Percentiles rank a stretch among this genome's conserved stretches.
Conservation (phyloP, 768 basidiomycete species). For the Mycena galopus region DNA sequence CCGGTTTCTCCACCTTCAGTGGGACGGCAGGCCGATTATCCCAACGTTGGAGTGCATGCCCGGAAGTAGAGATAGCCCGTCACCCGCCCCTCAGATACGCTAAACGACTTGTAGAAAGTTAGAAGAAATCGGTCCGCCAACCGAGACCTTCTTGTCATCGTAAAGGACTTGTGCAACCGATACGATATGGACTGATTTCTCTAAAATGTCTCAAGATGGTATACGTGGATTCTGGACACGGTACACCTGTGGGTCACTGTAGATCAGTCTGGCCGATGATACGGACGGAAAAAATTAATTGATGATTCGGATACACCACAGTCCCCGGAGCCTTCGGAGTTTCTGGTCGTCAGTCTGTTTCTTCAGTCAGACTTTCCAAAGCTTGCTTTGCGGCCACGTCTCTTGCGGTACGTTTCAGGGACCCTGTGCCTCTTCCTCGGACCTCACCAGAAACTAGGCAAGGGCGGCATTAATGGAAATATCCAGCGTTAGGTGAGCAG, state of each 20-base stretch:
- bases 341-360: conserved; percentile 24
- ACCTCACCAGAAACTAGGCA: conserved; percentile 64
- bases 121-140: conserved; percentile 9
- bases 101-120: background rate
- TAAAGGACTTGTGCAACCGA: conserved; percentile 13
- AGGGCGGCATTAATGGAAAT: conserved; percentile 18
- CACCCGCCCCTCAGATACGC: background rate
- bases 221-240: conserved; percentile 7
- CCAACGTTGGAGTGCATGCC: conserved; percentile 5
- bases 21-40: background rate
- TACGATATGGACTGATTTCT: conserved; percentile 6
- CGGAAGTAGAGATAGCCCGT: background rate
- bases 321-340: conserved; percentile 3
- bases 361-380: conserved; percentile 51
- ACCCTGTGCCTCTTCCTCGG: conserved; percentile 63
- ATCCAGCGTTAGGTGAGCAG: conserved; percentile 9
- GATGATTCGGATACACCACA: conserved; percentile 26
- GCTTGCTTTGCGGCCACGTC: conserved; percentile 62
- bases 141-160: conserved; percentile 1
- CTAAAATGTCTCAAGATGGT: conserved; percentile 16
- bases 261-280: conserved; percentile 28
- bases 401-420: conserved; percentile 65
- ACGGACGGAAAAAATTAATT: conserved; percentile 20
- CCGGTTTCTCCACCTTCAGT: background rate
- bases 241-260: conserved; percentile 26